Evolutionary conservation across 163 green algal species (phyloP).

Genomic region (Volvox carteri): DNA sequence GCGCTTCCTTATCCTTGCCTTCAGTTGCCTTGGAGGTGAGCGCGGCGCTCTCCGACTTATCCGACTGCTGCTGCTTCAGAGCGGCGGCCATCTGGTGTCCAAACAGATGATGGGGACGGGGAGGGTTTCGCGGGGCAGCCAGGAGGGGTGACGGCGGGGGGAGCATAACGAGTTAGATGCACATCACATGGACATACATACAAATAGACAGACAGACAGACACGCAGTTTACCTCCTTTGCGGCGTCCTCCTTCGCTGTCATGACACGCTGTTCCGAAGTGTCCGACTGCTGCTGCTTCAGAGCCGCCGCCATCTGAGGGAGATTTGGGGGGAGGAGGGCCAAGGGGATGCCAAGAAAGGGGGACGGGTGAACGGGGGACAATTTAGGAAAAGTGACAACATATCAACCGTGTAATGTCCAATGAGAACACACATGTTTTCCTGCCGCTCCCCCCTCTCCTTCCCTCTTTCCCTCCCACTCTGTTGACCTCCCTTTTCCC

Average conservation of each 20-base stretch:
- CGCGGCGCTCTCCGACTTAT: slow-evolving; percentile 17
- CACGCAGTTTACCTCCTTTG: background rate
- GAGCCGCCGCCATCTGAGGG: slow-evolving; percentile 30
- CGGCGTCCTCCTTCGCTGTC: background rate
- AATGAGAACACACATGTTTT: background rate
- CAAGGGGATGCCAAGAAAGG: background rate
- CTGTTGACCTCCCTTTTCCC: too few relatives aligned
- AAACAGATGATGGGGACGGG: background rate
- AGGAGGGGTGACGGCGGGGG: too few relatives aligned
- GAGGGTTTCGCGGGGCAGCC: too few relatives aligned
- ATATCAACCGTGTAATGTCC: too few relatives aligned
- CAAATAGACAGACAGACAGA: background rate
- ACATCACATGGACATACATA: background rate
- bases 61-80: slow-evolving; percentile 55
- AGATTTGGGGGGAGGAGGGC: background rate
- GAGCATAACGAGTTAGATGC: background rate
- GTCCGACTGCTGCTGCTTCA: slow-evolving; percentile 55
- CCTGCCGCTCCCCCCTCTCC: background rate
- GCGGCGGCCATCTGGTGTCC: slow-evolving; percentile 25
- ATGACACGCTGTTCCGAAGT: slow-evolving; percentile 13
- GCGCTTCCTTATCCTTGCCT: background rate
- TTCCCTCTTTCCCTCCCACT: too few relatives aligned
- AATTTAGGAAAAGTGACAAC: background rate
- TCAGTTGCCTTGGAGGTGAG: background rate
- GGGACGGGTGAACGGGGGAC: background rate